Evolutionary conservation across 352 stramenopile genomes (phyloP).

Genomic region (Saprolegnia diclina): DNA sequence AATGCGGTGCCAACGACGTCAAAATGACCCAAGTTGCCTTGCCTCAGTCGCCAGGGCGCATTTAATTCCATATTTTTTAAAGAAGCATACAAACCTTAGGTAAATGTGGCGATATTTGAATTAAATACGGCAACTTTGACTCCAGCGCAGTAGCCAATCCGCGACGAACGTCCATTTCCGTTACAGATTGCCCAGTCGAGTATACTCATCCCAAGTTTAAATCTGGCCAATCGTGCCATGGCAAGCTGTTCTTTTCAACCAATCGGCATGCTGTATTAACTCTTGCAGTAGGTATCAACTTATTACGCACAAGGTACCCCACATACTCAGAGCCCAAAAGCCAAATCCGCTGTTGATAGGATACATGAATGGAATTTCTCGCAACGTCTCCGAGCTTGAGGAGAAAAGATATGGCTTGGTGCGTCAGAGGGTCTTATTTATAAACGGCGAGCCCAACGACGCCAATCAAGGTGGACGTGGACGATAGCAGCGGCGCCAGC

Average conservation of each 20-base stretch:
- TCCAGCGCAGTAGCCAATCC: neutral
- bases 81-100: neutral
- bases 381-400: neutral
- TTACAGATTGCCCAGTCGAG: conserved; percentile 17
- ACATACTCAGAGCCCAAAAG: neutral
- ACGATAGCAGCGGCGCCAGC: neutral
- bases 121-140: neutral
- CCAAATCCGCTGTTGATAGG: conserved; percentile 18
- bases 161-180: conserved; percentile 14
- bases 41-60: no score
- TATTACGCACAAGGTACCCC: conserved; percentile 16
- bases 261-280: conserved; percentile 16
- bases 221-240: conserved; percentile 20
- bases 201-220: conserved; percentile 23
- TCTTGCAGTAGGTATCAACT: neutral
- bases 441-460: conserved; percentile 10
- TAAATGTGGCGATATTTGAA: neutral
- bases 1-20: no score
- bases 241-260: conserved; percentile 3
- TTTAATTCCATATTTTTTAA: neutral
- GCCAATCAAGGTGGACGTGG: conserved; percentile 5
- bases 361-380: neutral
- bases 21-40: no score
- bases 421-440: conserved; percentile 8
- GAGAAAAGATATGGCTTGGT: conserved; percentile 9